Evolutionary conservation across 345 rosid species (phyloP).

Genomic region (Reutealis trisperma): DNA sequence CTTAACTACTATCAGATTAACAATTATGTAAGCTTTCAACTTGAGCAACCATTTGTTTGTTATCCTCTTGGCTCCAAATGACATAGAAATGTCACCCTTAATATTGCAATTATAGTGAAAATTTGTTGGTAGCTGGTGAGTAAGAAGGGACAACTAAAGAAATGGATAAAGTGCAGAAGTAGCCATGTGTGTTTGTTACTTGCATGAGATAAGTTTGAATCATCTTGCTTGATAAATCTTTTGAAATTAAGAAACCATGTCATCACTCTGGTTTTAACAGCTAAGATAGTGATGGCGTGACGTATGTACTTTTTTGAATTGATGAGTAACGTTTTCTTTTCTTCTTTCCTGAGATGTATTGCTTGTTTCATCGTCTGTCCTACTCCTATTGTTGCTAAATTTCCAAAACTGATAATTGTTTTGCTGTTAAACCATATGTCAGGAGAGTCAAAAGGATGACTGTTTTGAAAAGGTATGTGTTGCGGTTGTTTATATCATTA

Average conservation of each 20-base stretch:
- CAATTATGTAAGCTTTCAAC: not conserved
- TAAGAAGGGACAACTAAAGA: too few relatives aligned
- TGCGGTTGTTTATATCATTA: constrained; percentile 67
- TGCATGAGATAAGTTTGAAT: not conserved
- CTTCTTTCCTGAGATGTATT: not conserved
- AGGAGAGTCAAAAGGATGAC: constrained; percentile 42
- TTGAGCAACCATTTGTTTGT: not conserved
- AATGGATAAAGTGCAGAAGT: too few relatives aligned
- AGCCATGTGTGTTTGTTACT: not conserved
- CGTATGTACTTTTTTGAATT: not conserved
- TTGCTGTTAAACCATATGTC: not conserved
- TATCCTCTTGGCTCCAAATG: not conserved
- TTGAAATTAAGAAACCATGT: not conserved
- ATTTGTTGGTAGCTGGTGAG: not conserved
- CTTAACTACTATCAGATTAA: not conserved
- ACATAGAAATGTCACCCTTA: not conserved
- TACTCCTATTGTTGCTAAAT: not conserved
- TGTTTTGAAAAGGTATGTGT: constrained; percentile 61
- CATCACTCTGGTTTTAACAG: not conserved
- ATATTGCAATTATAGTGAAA: not conserved
- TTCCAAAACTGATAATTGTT: not conserved
- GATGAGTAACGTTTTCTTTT: not conserved
- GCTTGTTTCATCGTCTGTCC: not conserved
- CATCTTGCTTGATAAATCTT: too few relatives aligned
- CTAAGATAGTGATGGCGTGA: not conserved